These are phyloP conservation scores for Aspergillus flavus DNA, from an alignment of 2,329 filamentous ascomycete genomes.

Conservation along the genomic window DNA sequence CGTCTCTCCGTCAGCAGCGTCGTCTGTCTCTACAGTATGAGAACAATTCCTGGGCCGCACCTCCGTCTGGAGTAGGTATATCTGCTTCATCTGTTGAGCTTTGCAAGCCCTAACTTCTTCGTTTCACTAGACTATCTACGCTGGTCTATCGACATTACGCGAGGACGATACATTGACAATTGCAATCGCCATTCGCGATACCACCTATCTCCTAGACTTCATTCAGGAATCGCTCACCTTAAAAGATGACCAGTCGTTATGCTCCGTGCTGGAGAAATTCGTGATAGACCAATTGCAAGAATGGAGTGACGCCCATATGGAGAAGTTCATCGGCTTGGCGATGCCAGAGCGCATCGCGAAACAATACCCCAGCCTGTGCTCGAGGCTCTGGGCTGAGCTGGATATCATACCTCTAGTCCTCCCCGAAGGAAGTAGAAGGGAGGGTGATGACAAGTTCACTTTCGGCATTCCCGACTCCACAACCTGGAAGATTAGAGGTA, in stretches of 20 bases:
- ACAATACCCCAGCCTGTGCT: conserved; percentile 66
- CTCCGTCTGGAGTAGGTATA: conserved; percentile 40
- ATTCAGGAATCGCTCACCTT: conserved; percentile 61
- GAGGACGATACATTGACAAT: conserved; percentile 56
- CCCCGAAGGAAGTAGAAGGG: conserved; percentile 32
- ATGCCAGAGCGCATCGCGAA: conserved; percentile 63
- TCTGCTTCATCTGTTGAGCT: not conserved
- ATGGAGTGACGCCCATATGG: conserved; percentile 67
- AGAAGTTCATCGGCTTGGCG: conserved; percentile 77
- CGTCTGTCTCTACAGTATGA: conserved; percentile 34
- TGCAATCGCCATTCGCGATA: conserved; percentile 72
- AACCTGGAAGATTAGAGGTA: conserved; percentile 57
- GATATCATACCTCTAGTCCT: conserved; percentile 75
- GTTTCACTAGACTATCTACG: conserved; percentile 43
- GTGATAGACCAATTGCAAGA: conserved; percentile 59
- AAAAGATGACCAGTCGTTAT: conserved; percentile 40
- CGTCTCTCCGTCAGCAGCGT: conserved; percentile 37
- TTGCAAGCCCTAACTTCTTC: not conserved
- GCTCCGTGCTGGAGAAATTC: conserved; percentile 59
- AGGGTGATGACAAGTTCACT: conserved; percentile 21
- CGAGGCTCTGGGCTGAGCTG: conserved; percentile 73
- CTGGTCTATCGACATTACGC: conserved; percentile 40
- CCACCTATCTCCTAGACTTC: conserved; percentile 74
- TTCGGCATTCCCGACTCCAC: conserved; percentile 30
- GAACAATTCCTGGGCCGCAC: conserved; percentile 39